Percentiles rank a stretch among this genome's conserved stretches.
Conservation (phyloP, 2,329 filamentous ascomycete species). For the Fusarium sp. region DNA sequence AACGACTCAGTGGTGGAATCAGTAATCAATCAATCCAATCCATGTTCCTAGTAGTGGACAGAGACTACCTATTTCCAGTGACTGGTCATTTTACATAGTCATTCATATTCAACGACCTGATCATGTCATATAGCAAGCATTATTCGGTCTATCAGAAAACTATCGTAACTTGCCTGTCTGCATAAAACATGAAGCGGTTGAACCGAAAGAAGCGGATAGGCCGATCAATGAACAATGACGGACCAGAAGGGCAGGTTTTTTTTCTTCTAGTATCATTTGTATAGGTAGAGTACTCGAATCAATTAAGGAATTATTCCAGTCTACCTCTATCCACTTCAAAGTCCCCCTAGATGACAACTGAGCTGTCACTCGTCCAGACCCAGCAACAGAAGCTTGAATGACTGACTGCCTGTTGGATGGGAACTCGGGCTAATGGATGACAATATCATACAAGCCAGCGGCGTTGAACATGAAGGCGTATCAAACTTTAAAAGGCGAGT, state of each 20-base stretch:
- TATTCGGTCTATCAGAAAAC: not conserved
- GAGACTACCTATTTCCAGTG: not conserved
- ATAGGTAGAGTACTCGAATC: not conserved
- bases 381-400: not conserved
- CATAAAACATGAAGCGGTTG: not conserved
- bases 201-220: not conserved
- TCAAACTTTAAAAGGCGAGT: conserved; percentile 33
- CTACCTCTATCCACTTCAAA: not conserved
- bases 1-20: conserved; percentile 22
- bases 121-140: not conserved
- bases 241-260: not conserved
- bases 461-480: conserved; percentile 29
- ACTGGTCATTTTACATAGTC: too few relatives aligned
- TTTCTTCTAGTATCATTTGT: not conserved
- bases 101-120: not conserved
- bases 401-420: conserved; percentile 9
- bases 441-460: conserved; percentile 23
- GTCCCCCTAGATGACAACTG: not conserved
- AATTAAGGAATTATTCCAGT: not conserved
- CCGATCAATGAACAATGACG: not conserved
- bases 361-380: not conserved
- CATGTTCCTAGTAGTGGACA: not conserved
- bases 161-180: not conserved
- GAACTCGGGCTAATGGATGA: conserved; percentile 20
- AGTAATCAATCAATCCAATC: conserved; percentile 1